Evolutionary conservation across 1,284 basidiomycete species (phyloP), one percentile per base, ranked within the genome.

Genomic region (Retiboletus fuscus): DNA sequence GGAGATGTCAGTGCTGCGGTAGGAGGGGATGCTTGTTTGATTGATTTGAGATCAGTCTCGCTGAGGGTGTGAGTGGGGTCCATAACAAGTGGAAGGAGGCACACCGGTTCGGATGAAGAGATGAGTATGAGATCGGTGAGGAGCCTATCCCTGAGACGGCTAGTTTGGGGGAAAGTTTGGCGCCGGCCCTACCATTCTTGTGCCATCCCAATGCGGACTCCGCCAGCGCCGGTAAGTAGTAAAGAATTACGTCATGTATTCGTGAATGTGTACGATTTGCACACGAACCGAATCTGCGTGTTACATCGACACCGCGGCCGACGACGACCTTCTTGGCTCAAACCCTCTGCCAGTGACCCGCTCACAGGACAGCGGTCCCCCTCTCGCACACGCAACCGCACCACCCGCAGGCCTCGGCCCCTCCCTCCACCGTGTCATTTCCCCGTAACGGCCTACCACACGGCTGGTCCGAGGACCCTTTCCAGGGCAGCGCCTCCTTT

Each of bases 21-120:
- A 39, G 95, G 91, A 1, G 95, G 88, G 24, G 94, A 94, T 1
- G 95, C 95, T 84, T 99, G 97, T 82, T 99, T 99, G 84, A 99
- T 99, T 86, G n/a, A n/a, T 86, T 99, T 99, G 76, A 99, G 88
- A 80, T 99, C 99, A 8, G 98, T 99, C 86, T 99, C 97, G 34
- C 96, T 96, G 75, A 44, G 43, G 2, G 55, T 20, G 26, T 75
- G 51, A 74, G 69, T 22, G n/a, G 7, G 43, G 30, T 46, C 28
- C 20, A 43, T 6, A 2, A n/a, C 7, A 15, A 34, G 49, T 3
- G 53, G n/a, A 61, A 30, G 5, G 3, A 34, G 34, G 84, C 92
- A 76, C 76, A 96, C 94, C 97, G n/a, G n/a, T n/a, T n/a, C n/a
- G n/a, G n/a, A n/a, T n/a, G n/a, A n/a, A n/a, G n/a, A n/a, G n/a